Evolutionary conservation across 805 yeast genomes (phyloP).

Genomic region (Wickerhamiella brachini): DNA sequence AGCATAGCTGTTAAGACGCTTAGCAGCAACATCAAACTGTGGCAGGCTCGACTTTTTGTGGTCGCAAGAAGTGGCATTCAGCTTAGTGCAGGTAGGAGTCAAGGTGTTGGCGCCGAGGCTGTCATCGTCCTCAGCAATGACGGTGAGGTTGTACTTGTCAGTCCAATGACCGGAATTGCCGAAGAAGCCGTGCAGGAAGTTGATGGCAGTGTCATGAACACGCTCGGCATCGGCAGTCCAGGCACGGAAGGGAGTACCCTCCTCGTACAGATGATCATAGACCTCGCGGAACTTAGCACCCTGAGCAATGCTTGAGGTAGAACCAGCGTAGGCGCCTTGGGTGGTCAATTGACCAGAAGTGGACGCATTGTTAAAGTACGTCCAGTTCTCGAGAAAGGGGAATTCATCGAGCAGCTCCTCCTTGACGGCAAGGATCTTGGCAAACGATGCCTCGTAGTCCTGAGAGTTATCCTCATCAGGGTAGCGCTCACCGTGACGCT

Average conservation of each 20-base stretch:
- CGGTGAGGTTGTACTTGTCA: constrained; percentile 23
- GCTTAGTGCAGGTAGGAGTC: background rate
- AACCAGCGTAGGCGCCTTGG: constrained; percentile 31
- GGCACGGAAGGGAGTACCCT: constrained; percentile 25
- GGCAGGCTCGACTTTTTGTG: constrained; percentile 14
- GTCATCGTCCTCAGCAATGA: constrained; percentile 42
- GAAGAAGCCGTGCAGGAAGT: constrained; percentile 47
- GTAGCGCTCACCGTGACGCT: constrained; percentile 42
- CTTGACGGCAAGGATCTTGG: background rate
- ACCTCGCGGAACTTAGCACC: constrained; percentile 33
- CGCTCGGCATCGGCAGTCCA: constrained; percentile 21
- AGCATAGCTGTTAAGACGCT: constrained; percentile 17
- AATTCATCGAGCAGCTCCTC: constrained; percentile 10
- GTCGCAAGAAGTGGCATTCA: constrained; percentile 8
- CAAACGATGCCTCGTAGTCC: constrained; percentile 21
- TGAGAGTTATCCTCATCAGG: constrained; percentile 19
- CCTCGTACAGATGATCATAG: constrained; percentile 31
- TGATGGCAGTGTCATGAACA: constrained; percentile 37
- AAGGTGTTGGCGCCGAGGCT: constrained; percentile 29
- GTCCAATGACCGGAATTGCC: constrained; percentile 14
- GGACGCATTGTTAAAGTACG: constrained; percentile 25
- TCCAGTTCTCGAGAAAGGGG: constrained; percentile 12
- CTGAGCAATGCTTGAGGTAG: constrained; percentile 29
- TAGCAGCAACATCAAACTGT: constrained; percentile 18
- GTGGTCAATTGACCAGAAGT: constrained; percentile 21